Evolutionary conservation across 768 basidiomycete genomes (phyloP).

Genomic region (Phylloporus sp.): DNA sequence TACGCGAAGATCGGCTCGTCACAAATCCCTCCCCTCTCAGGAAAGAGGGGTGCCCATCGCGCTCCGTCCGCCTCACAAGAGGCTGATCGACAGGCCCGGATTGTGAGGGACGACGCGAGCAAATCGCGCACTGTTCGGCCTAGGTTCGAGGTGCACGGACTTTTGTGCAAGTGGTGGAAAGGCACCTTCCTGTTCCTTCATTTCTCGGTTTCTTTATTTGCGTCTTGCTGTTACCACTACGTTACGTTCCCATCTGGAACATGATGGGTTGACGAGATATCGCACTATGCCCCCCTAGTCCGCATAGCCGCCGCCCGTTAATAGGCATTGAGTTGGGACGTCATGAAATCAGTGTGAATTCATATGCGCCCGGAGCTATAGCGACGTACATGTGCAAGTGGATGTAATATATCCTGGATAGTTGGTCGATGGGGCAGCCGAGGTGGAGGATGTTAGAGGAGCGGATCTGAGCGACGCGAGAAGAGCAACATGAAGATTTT

Average conservation of each 20-base stretch:
- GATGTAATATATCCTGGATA: not conserved
- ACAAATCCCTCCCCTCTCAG: conserved; percentile 3
- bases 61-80: not conserved
- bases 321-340: conserved; percentile 26
- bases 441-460: not conserved
- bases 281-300: not conserved
- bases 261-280: conserved; percentile 4
- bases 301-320: conserved; percentile 6
- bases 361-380: conserved; percentile 28
- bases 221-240: not conserved
- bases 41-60: not conserved
- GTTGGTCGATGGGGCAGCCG: not conserved
- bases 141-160: conserved; percentile 11
- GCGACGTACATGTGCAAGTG: conserved; percentile 23
- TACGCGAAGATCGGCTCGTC: conserved; percentile 2
- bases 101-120: not conserved
- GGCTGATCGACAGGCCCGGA: not conserved
- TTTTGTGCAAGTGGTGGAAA: conserved; percentile 5
- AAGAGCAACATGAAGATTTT: not conserved
- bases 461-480: not conserved
- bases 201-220: not conserved
- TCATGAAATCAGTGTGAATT: conserved; percentile 25
- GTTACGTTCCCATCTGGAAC: not conserved
- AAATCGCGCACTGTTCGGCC: conserved; percentile 13
- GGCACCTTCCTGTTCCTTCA: not conserved